A percentile compares a stretch with the other conserved stretches of the same genome.
Evolutionary conservation across 192 early-diverging fungal genomes (phyloP).

Genomic region (Coemansia sp.): DNA sequence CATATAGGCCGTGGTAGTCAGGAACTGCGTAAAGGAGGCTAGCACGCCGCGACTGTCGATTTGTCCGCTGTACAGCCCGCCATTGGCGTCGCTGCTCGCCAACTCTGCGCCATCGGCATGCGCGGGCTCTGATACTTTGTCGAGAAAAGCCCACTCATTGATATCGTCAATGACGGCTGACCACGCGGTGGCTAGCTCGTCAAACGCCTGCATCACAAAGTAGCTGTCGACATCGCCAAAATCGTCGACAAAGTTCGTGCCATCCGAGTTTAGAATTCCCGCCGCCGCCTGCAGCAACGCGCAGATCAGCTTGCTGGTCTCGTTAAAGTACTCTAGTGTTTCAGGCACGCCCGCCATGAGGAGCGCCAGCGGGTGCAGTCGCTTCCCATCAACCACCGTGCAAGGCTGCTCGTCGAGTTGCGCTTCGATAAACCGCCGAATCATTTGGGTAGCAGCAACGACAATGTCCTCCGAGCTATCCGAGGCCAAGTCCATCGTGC

Average conservation of each 20-base stretch:
- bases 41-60: conserved; percentile 22
- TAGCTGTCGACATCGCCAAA: conserved; percentile 57
- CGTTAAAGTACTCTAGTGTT: conserved; percentile 49
- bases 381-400: conserved; percentile 21
- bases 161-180: conserved; percentile 41
- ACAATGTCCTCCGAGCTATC: conserved; percentile 50
- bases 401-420: conserved; percentile 43
- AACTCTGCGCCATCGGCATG: neutral
- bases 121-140: conserved; percentile 11
- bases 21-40: conserved; percentile 39
- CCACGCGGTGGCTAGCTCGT: conserved; percentile 55
- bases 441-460: conserved; percentile 52
- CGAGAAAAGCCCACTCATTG: conserved; percentile 37
- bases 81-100: neutral
- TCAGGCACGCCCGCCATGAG: conserved; percentile 39
- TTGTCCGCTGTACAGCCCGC: neutral
- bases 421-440: conserved; percentile 50
- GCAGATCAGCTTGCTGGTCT: conserved; percentile 49
- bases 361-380: conserved; percentile 38
- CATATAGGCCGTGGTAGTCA: conserved; percentile 38
- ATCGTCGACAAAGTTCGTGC: conserved; percentile 35
- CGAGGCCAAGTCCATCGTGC: conserved; percentile 39
- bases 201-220: conserved; percentile 59
- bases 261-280: conserved; percentile 36
- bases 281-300: conserved; percentile 40